These are phyloP conservation scores for Noccaea caerulescens DNA, from an alignment of 345 rosid species.

Conservation along the genomic window DNA sequence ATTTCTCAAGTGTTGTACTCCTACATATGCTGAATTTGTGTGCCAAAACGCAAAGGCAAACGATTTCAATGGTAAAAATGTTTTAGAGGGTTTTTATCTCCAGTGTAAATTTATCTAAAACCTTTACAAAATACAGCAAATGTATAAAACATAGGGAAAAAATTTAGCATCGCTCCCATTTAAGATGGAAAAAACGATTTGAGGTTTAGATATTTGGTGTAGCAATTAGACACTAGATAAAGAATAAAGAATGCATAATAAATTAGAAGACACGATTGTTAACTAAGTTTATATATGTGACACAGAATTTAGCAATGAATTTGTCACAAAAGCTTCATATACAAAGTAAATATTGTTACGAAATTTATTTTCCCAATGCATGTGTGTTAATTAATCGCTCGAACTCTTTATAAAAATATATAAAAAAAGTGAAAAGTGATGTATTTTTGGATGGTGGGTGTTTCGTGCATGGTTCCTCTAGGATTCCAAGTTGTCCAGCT, in stretches of 20 bases:
- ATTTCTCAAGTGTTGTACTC: background rate
- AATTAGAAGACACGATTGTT: background rate
- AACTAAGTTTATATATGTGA: background rate
- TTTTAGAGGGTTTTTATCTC: background rate
- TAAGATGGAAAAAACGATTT: background rate
- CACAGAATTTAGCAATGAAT: background rate
- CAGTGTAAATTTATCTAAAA: background rate
- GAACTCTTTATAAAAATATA: background rate
- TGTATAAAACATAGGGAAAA: background rate
- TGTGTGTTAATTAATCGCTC: background rate
- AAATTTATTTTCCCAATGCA: background rate
- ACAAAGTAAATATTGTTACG: background rate
- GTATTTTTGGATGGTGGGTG: constrained; percentile 33
- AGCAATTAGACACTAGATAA: background rate
- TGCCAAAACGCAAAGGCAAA: constrained; percentile 9
- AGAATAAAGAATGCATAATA: background rate
- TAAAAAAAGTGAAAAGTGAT: constrained; percentile 6
- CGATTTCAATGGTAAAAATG: background rate
- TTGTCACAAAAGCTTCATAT: background rate
- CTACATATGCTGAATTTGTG: background rate
- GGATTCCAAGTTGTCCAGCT: constrained; percentile 33
- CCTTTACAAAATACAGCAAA: background rate
- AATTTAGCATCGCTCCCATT: background rate
- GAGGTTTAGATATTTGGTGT: background rate
- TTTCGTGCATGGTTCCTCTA: constrained; percentile 45